Evolutionary conservation across 352 stramenopile genomes (phyloP), one percentile per base, ranked within the genome.

Genomic region (Phytophthora ramorum): DNA sequence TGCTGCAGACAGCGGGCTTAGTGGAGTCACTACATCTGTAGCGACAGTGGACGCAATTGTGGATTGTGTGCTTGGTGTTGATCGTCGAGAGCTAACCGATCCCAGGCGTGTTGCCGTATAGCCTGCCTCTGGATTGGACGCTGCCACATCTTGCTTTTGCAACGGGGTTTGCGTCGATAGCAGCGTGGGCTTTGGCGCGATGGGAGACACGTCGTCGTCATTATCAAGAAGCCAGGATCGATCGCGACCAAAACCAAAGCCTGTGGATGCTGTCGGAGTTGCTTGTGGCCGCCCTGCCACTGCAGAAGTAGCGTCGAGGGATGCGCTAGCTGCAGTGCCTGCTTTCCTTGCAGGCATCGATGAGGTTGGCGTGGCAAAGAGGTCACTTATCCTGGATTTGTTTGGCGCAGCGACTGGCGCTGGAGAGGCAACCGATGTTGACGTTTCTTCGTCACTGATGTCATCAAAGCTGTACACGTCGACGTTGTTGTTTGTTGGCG

Each of bases 401-500:
- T 14, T 62, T 34, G 55, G 35, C 16, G n/a, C 48, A 5, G 22
- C 22, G 22, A 32, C 26, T 32, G 64, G 51, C 19, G 51, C 37
- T 24, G 45, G 30, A 32, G 43, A 26, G 17, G 34, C 35, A 50
- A 26, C 10, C 35, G 65, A 37, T 17, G 51, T 52, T 4, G 52
- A 26, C 14, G 63, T 57, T 49, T 77, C 69, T 22, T 84, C 72
- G 44, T 84, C 75, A 34, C 73, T 78, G 12, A 62, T 40, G 28
- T 87, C 75, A 49, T 83, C 75, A 49, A 85, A 77, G 63, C 75
- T 81, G 58, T 84, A 84, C 20, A 82, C 75, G 30, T 87, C 69
- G 35, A 83, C 66, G 44, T 50, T 67, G 20, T 28, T 71, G 20
- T 28, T 63, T 1, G 46, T 38, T 17, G 63, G 0, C 20, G 58